Evolutionary conservation across 2,329 filamentous ascomycete species (phyloP).

Genomic region (Colletotrichum salicis): DNA sequence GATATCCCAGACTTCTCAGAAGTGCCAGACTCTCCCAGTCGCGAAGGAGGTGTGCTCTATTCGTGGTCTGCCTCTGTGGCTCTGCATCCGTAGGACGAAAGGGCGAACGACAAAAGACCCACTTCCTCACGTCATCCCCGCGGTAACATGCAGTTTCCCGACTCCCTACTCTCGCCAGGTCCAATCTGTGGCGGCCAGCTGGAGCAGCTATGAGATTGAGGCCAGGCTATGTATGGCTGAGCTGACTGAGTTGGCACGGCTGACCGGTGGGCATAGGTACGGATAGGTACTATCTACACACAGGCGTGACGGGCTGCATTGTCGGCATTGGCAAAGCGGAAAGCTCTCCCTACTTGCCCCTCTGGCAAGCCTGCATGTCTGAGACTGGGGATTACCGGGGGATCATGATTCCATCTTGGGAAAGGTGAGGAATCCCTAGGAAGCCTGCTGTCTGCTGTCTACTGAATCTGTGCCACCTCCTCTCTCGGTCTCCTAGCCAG

Average conservation of each 20-base stretch:
- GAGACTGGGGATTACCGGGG: not conserved
- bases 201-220: not conserved
- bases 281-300: no score
- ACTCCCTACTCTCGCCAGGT: not conserved
- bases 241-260: no score
- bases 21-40: not conserved
- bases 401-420: not conserved
- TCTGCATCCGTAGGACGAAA: constrained; percentile 6
- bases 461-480: not conserved
- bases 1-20: not conserved
- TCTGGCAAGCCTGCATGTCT: not conserved
- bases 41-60: no score
- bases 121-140: constrained; percentile 31
- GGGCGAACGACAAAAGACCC: constrained; percentile 14
- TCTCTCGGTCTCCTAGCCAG: not conserved
- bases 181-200: not conserved
- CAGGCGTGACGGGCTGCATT: not conserved
- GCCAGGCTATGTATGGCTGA: constrained; percentile 11
- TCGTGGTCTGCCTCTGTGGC: no score
- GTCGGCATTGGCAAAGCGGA: not conserved
- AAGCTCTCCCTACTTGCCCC: not conserved
- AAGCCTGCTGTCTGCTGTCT: not conserved
- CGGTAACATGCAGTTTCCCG: constrained; percentile 15
- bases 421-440: not conserved
- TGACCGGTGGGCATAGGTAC: no score